Evolutionary conservation across 345 rosid species (phyloP).

Genomic region (Atalantia buxifolia): DNA sequence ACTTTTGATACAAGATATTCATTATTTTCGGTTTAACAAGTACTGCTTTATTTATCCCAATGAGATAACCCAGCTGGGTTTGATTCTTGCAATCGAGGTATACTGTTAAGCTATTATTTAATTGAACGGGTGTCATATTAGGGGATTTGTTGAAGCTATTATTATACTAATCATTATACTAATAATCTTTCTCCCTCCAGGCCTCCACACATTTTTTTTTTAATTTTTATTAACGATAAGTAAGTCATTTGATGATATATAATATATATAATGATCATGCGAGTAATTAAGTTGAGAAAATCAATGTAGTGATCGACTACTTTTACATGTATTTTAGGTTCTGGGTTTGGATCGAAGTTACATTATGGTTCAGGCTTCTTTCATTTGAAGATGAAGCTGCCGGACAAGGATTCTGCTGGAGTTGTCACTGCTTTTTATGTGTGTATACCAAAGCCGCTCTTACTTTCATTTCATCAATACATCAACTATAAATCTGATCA

Average conservation of each 20-base stretch:
- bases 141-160: too few relatives aligned
- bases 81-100: too few relatives aligned
- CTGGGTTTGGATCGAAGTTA: constrained; percentile 52
- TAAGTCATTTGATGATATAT: background rate
- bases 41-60: too few relatives aligned
- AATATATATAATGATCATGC: background rate
- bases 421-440: constrained; percentile 69
- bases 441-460: background rate
- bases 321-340: constrained; percentile 24
- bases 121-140: too few relatives aligned
- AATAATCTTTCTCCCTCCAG: too few relatives aligned
- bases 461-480: background rate
- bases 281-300: background rate
- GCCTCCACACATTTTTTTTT: too few relatives aligned
- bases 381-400: constrained; percentile 45
- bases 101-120: too few relatives aligned
- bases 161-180: too few relatives aligned
- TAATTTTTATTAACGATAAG: background rate
- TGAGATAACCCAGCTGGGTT: too few relatives aligned
- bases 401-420: constrained; percentile 53
- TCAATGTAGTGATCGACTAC: background rate
- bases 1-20: too few relatives aligned
- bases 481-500: background rate
- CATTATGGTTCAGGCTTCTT: constrained; percentile 55
- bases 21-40: too few relatives aligned